Conservation (phyloP, 306 rosid species). For the Begonia loranthoides region DNA sequence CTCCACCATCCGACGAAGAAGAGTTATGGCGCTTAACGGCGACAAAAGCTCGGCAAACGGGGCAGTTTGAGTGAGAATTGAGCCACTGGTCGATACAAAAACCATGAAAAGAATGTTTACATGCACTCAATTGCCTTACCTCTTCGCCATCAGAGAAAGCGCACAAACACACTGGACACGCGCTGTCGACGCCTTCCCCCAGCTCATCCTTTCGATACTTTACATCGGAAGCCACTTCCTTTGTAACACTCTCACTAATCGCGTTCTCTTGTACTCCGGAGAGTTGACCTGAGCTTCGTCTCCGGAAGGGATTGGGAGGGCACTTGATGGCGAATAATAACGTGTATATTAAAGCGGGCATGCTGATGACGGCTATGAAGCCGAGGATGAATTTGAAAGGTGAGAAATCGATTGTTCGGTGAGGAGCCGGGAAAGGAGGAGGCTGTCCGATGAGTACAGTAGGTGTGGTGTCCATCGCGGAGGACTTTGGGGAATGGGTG, state of each 20-base stretch:
- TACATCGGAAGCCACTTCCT: slow-evolving; percentile 14
- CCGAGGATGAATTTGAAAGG: slow-evolving; percentile 74
- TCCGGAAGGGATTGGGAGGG: slow-evolving; percentile 25
- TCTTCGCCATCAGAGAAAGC: slow-evolving; percentile 57
- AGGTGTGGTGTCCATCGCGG: slow-evolving; percentile 36
- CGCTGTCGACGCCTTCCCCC: slow-evolving; percentile 31
- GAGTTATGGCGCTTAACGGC: slow-evolving; percentile 12
- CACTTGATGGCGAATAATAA: slow-evolving; percentile 54
- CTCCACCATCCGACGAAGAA: slow-evolving; percentile 5
- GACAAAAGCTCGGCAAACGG: slow-evolving; percentile 54
- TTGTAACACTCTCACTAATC: not conserved
- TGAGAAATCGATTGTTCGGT: slow-evolving; percentile 48
- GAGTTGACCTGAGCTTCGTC: slow-evolving; percentile 8
- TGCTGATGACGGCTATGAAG: slow-evolving; percentile 49
- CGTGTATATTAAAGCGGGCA: slow-evolving; percentile 61
- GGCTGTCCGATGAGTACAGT: slow-evolving; percentile 19
- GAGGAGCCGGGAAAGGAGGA: slow-evolving; percentile 22
- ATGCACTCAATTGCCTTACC: slow-evolving; percentile 38
- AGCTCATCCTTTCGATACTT: slow-evolving; percentile 33
- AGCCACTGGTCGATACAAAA: slow-evolving; percentile 63
- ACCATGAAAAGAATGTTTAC: slow-evolving; percentile 63
- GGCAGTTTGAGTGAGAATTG: slow-evolving; percentile 46
- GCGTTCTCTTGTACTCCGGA: slow-evolving; percentile 9
- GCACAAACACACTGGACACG: slow-evolving; percentile 69
- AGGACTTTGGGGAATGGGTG: too few relatives aligned